These are phyloP conservation scores for Leptographium wingfieldii DNA, from an alignment of 2,329 filamentous ascomycete genomes.

Conservation along the genomic window DNA sequence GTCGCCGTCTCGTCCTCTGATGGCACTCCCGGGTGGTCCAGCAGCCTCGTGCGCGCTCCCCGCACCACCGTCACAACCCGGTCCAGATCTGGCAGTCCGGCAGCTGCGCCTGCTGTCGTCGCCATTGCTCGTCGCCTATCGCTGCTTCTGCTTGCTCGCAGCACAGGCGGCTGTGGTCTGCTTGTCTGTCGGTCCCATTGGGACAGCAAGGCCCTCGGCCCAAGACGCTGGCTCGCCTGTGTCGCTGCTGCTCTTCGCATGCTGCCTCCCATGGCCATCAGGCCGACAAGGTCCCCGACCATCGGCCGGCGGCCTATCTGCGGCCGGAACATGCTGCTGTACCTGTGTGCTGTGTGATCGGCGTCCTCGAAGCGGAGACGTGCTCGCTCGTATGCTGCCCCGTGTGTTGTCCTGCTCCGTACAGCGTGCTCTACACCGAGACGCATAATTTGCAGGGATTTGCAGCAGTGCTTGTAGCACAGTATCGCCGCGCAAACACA, in stretches of 20 bases:
- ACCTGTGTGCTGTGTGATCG: too few species aligned
- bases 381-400: too few species aligned
- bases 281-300: slow-evolving; percentile 15
- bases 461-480: not conserved
- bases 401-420: too few species aligned
- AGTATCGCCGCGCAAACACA: not conserved
- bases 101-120: not conserved
- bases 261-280: slow-evolving; percentile 4
- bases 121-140: not conserved
- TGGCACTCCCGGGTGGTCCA: slow-evolving; percentile 32
- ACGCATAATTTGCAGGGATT: slow-evolving; percentile 3
- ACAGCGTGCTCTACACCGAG: too few species aligned
- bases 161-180: too few species aligned
- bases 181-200: too few species aligned
- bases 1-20: slow-evolving; percentile 28
- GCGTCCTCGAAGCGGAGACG: too few species aligned
- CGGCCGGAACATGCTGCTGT: slow-evolving; percentile 1
- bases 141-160: too few species aligned
- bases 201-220: too few species aligned
- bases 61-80: slow-evolving; percentile 29
- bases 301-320: not conserved
- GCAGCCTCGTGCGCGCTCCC: slow-evolving; percentile 29
- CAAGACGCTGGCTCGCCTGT: too few species aligned
- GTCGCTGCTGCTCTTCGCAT: too few species aligned
- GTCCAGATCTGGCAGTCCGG: slow-evolving; percentile 21